A percentile compares a stretch with the other conserved stretches of the same genome.
These are phyloP conservation scores for Ettlia oleoabundans DNA, from an alignment of 139 green algal genomes.

Conservation along the genomic window DNA sequence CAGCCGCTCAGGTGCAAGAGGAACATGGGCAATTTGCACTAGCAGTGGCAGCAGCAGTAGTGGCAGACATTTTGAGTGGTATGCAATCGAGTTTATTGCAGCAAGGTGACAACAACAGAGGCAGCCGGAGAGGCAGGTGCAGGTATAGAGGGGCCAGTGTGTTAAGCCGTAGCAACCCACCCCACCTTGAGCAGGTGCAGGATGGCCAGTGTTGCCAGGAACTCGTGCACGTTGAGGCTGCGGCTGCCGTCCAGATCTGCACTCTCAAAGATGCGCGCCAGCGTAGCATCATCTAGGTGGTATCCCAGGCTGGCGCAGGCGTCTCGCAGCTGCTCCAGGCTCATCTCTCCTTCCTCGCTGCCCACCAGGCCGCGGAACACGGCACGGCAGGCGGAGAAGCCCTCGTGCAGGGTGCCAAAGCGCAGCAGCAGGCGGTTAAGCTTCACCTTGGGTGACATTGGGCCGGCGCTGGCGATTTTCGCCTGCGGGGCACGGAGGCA, in stretches of 20 bases:
- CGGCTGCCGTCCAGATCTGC: slow-evolving; percentile 4
- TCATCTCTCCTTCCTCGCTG: background rate
- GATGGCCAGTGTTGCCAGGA: background rate
- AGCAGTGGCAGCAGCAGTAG: too few relatives aligned
- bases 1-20: background rate
- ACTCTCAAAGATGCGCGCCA: slow-evolving; percentile 3
- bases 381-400: slow-evolving; percentile 3
- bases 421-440: slow-evolving; percentile 34
- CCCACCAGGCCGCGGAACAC: background rate
- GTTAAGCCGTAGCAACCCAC: background rate
- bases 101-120: too few relatives aligned
- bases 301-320: slow-evolving; percentile 3
- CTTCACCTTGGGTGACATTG: background rate
- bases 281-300: background rate
- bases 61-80: too few relatives aligned
- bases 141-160: too few relatives aligned
- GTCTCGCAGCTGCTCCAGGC: background rate
- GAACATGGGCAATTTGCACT: too few relatives aligned
- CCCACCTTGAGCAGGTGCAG: background rate
- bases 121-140: too few relatives aligned
- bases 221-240: slow-evolving; percentile 8
- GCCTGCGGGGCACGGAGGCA: too few relatives aligned
- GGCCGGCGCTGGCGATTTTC: background rate
- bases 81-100: too few relatives aligned
- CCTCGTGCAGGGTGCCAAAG: slow-evolving; percentile 28